Base-by-base conservation (phyloP, 164 flowering plant species). In the Warburgia ugandensis region DNA sequence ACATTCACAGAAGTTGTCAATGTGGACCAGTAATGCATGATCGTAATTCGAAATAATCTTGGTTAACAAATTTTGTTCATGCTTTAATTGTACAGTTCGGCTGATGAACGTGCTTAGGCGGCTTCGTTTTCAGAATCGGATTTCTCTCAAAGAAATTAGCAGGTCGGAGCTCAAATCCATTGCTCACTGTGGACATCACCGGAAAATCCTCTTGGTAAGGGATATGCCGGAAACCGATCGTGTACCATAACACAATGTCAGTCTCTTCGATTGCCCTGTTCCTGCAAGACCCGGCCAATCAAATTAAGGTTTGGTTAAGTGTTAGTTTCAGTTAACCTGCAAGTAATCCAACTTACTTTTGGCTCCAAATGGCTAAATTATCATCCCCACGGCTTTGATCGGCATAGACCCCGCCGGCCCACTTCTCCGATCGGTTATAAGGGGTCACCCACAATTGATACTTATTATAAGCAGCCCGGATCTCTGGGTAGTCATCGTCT, bases 351-450 rank as follows among this genome's bases (percentile, higher is more conserved):
- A 26, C 1, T 22, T 44, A 62, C 72, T 55, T 68, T 14, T 14
- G 42, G 27, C 48, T 55, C 72, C 72, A 60, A 25, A 55, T 48
- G 16, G 54, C 71, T 30, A 80, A 46, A 10, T 62, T 61, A 22
- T 77, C 80, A 2, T 71, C 72, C 5, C 82, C 82, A 22, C 45
- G 62, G 63, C 80, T 69, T 29, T 61, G 72, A 50, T 69, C 68
- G 8, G 46, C 45, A 29, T 53, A 64, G 0, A 51, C 5, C 8
- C 80, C 80, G 0, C 66, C 76, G 0, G 76, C 79, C 80, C 82
- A 80, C 50, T 60, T 55, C 49, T 77, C 77, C 2, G 74, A 65
- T 58, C 54, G 51, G 45, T 75, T 71, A 52, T 77, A 73, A 0
- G 80, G 70, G 3, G 86, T 77, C 2, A 73, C 76, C 77, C 76